These are phyloP conservation scores for Plectosphaerella cucumerina DNA, from an alignment of 2,329 filamentous ascomycete species.

Conservation along the genomic window DNA sequence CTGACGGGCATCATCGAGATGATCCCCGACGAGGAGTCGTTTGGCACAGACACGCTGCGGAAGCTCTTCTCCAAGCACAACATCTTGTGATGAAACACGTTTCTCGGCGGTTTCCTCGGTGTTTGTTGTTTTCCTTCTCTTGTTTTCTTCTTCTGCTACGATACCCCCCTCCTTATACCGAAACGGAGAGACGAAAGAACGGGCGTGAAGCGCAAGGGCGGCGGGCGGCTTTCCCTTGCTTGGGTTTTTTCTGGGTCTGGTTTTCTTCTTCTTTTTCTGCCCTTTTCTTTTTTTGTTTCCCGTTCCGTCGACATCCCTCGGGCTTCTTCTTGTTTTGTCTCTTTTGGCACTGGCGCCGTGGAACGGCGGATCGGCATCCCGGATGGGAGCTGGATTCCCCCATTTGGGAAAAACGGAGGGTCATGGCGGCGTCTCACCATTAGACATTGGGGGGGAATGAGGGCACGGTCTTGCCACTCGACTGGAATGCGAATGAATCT, in stretches of 20 bases:
- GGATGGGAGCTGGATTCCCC: too few relatives aligned
- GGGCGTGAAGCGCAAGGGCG: slow-evolving; percentile 2
- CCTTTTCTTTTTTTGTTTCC: not conserved
- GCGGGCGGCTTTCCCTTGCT: not conserved
- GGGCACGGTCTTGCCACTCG: too few relatives aligned
- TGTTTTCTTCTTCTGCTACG: slow-evolving; percentile 8
- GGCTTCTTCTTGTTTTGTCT: not conserved
- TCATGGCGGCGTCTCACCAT: too few relatives aligned
- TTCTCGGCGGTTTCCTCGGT: not conserved
- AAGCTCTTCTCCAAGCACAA: slow-evolving; percentile 48
- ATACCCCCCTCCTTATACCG: slow-evolving; percentile 13
- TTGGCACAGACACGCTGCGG: slow-evolving; percentile 50
- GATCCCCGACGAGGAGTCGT: slow-evolving; percentile 66
- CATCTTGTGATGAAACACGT: slow-evolving; percentile 42
- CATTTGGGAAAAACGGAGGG: too few relatives aligned
- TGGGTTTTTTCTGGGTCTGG: not conserved
- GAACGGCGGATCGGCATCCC: too few relatives aligned
- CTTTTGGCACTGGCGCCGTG: too few relatives aligned
- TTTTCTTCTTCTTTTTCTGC: not conserved
- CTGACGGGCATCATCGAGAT: slow-evolving; percentile 83
- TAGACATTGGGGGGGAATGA: too few relatives aligned
- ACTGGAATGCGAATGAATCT: too few relatives aligned
- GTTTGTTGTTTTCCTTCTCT: not conserved
- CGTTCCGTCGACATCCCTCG: not conserved
- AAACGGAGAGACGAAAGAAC: not conserved